Evolutionary conservation across 495 filamentous ascomycete species (phyloP), one percentile per base, ranked within the genome.

Genomic region (Neurospora sp.): DNA sequence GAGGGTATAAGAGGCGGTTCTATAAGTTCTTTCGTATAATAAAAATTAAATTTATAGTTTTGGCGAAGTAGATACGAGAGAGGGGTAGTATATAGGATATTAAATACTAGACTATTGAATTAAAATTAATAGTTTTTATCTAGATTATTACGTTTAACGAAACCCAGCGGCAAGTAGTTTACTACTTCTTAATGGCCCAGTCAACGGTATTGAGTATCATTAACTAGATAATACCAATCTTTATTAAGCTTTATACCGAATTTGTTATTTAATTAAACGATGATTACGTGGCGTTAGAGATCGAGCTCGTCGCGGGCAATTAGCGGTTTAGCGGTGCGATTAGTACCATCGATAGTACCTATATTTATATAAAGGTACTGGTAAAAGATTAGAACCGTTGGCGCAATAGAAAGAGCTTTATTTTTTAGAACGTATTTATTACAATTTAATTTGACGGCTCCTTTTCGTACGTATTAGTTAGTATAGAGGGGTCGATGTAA

Each of bases 1-100:
- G 0, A 9, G 18, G 6, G 4, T 44, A 16, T 3, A 3, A 44
- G 0, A 16, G 0, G 1, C 5, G 1, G 11, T 44, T 44, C 1
- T 44, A 18, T 18, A 18, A 44, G 2, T 1, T 44, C 4, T 44
- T 44, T 44, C 16, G 41, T 44, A 44, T 44, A 44, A 44, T 44
- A n/a, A 44, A 16, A 0, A 16, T 16, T 5, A 1, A 44, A 8
- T 44, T 44, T 44, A 44, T 16, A n/a, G 41, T 0, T 44, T 0
- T 44, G n/a, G 6, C 6, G 0, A 44, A 5, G 6, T 44, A n/a
- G 0, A 16, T n/a, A 7, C 16, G 5, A n/a, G 6, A 18, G 16
- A 44, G 16, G 0, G 16, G 41, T 40, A 12, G 3, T 12, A 4
- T 40, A 44, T 1, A 7, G 0, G 1, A 44, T 44, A 44, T 5